A percentile compares a stretch with the other conserved stretches of the same genome.
Conservation (phyloP, 2,329 filamentous ascomycete genomes). For the Colletotrichum scovillei region DNA sequence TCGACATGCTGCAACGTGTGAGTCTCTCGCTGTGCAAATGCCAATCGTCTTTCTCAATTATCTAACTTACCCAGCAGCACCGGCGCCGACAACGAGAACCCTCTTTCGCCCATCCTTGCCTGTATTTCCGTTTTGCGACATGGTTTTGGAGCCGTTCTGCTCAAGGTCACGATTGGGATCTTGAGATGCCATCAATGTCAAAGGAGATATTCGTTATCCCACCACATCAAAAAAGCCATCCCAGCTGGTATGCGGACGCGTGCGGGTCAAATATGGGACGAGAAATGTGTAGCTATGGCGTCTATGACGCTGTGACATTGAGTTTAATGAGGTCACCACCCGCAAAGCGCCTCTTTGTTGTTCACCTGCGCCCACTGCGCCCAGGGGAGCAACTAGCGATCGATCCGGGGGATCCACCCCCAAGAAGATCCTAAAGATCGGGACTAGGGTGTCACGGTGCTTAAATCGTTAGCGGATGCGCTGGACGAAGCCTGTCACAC, state of each 20-base stretch:
- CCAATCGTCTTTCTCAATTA: no score
- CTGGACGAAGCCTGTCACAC: neutral
- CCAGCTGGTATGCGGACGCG: neutral
- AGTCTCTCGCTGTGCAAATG: neutral
- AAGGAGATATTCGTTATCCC: neutral
- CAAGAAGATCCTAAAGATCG: slow-evolving; percentile 12
- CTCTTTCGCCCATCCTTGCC: slow-evolving; percentile 40
- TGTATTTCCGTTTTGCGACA: slow-evolving; percentile 29
- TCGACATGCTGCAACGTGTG: slow-evolving; percentile 56
- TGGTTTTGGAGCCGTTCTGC: slow-evolving; percentile 20
- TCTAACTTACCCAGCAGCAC: slow-evolving; percentile 49
- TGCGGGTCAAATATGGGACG: slow-evolving; percentile 18
- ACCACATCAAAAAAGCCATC: no score
- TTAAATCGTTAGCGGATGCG: slow-evolving; percentile 3
- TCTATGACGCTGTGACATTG: slow-evolving; percentile 35
- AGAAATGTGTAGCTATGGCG: slow-evolving; percentile 2
- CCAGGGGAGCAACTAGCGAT: slow-evolving; percentile 19
- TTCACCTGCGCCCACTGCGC: neutral
- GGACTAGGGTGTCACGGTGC: slow-evolving; percentile 18
- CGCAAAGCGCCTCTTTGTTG: slow-evolving; percentile 4
- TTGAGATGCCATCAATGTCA: slow-evolving; percentile 5
- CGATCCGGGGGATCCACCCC: slow-evolving; percentile 14
- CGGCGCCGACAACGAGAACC: slow-evolving; percentile 54
- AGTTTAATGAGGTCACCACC: slow-evolving; percentile 30
- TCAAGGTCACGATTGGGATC: slow-evolving; percentile 20